These are phyloP conservation scores for Trichosporon asahii DNA, from an alignment of 1,284 basidiomycete species.

Conservation along the genomic window DNA sequence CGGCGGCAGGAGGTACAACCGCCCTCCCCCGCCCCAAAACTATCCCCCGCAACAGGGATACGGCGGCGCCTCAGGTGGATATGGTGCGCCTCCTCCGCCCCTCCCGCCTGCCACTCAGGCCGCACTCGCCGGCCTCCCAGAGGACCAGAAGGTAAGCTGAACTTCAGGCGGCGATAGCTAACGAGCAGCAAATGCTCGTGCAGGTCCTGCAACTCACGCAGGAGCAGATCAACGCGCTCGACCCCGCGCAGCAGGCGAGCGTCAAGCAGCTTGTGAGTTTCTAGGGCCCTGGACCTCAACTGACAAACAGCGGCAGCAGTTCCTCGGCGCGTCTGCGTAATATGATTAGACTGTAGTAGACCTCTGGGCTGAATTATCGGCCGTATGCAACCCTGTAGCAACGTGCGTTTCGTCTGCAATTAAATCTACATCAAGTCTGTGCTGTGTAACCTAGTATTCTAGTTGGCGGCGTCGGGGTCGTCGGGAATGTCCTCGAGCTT, in stretches of 20 bases:
- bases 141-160: conserved; percentile 48
- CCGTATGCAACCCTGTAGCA: not conserved
- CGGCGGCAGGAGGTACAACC: conserved; percentile 31
- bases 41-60: conserved; percentile 43
- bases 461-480: not conserved
- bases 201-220: conserved; percentile 81
- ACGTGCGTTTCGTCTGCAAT: not conserved
- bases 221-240: conserved; percentile 81
- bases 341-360: conserved; percentile 6
- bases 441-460: not conserved
- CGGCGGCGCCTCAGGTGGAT: conserved; percentile 13
- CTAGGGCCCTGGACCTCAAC: not conserved
- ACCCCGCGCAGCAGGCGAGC: conserved; percentile 76
- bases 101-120: conserved; percentile 44
- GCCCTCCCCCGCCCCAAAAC: conserved; percentile 20
- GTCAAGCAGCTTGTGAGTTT: conserved; percentile 73
- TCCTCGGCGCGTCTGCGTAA: conserved; percentile 31
- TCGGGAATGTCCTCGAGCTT: conserved; percentile 10
- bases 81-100: conserved; percentile 23
- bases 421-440: not conserved
- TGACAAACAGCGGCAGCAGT: conserved; percentile 42
- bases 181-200: conserved; percentile 67
- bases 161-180: conserved; percentile 11
- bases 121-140: conserved; percentile 43
- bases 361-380: not conserved